Base-by-base conservation (phyloP, 83 land plant species). In the Picea mariana region DNA sequence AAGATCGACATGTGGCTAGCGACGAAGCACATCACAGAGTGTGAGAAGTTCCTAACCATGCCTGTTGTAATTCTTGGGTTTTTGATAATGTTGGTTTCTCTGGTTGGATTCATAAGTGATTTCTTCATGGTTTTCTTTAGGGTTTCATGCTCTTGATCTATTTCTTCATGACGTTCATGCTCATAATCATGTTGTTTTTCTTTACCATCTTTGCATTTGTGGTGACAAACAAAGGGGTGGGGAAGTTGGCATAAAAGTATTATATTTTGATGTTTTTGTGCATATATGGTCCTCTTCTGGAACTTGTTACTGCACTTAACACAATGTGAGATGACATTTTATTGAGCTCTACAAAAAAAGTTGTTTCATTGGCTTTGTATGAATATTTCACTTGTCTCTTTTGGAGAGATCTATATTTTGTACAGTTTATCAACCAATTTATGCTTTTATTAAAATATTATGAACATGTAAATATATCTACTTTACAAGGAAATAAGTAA, bases 171-270 rank as follows among this genome's bases (percentile, higher is more conserved):
- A 88, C 75, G 84, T 86, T 88, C 64, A 34, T 86, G 81, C 89
- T 88, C 84, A 88, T 87, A 11, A 42, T 86, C 44, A 62, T 88
- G 67, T 84, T 88, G 31, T 73, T 84, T 67, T 77, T 80, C 49
- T 88, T 88, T 84, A 88, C 86, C 2, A 73, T 84, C 13, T 86
- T 88, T 38, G 81, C 86, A 0, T 86, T 84, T 61, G 86, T 81
- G 3, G 90, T 88, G 67, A 86, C 89, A 12, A 84, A 84, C 58
- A 77, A 79, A 23, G 90, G 90, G 15, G 86, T 85, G 2, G 90
- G 90, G 16, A 58, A 84, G 17, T 72, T 80, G 6, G 63, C 82
- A 1, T 72, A 69, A 38, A 31, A 0, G 9, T 68, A 34, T 4
- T 44, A 12, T 40, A 18, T 9, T 73, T 13, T 73, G 58, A 18